These are phyloP conservation scores for Agaricus sinodeliciosus DNA, from an alignment of 768 basidiomycete species.

Conservation along the genomic window DNA sequence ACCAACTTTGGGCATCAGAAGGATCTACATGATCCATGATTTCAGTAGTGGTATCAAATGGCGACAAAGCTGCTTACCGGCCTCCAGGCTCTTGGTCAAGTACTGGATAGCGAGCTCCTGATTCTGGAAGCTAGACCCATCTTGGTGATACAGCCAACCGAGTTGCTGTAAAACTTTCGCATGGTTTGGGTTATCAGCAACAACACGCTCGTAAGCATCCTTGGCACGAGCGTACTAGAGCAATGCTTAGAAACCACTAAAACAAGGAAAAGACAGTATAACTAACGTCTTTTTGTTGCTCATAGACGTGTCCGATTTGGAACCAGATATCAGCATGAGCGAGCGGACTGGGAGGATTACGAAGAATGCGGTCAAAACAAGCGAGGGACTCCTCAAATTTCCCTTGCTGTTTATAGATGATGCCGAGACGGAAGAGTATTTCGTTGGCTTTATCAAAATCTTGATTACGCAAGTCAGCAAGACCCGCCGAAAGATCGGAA, in stretches of 20 bases:
- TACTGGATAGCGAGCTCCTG: constrained; percentile 92
- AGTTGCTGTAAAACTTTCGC: constrained; percentile 98
- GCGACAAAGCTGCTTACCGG: constrained; percentile 50
- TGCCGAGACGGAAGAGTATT: constrained; percentile 95
- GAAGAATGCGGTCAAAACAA: constrained; percentile 95
- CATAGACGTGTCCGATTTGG: constrained; percentile 98
- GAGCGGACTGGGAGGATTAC: constrained; percentile 91
- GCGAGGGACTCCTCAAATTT: constrained; percentile 84
- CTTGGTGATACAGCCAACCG: constrained; percentile 96
- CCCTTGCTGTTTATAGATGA: constrained; percentile 98
- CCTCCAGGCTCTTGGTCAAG: constrained; percentile 91
- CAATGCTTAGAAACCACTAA: constrained; percentile 12
- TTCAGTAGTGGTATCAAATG: constrained; percentile 6
- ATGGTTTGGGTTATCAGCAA: constrained; percentile 87
- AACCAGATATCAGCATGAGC: constrained; percentile 99
- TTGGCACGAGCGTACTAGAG: constrained; percentile 80
- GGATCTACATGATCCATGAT: constrained; percentile 50
- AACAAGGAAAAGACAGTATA: background rate
- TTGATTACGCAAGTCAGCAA: constrained; percentile 25
- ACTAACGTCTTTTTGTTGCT: constrained; percentile 91
- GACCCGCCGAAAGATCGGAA: constrained; percentile 5
- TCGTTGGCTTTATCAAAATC: constrained; percentile 99
- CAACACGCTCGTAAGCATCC: constrained; percentile 94
- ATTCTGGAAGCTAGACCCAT: constrained; percentile 91
- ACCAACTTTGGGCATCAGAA: constrained; percentile 97